Base-by-base conservation (phyloP, 2,329 filamentous ascomycete genomes). In the Fusarium sp. region DNA sequence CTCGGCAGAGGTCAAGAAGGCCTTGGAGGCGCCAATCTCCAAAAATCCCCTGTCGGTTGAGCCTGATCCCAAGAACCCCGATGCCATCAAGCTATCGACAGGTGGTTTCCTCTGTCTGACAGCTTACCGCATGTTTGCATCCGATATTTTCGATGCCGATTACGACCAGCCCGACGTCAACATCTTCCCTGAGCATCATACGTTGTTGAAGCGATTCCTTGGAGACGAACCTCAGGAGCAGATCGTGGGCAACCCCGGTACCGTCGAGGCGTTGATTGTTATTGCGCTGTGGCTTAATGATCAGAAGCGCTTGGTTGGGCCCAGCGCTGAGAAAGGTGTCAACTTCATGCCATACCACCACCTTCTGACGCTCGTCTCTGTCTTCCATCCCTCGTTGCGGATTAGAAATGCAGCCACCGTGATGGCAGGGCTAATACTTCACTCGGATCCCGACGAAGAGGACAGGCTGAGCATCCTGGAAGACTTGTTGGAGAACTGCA, bases 401-500 rank as follows among this genome's bases (percentile, higher is more conserved):
- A 87, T 89, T 25, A 86, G 89, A 66, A 90, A 90, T 72, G 87
- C 88, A 0, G 86, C 88, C 4, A 89, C 86, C 3, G 80, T 82
- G 4, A 84, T 90, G 14, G 89, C 89, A 4, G 89, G 89, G 9
- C 78, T 81, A 2, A 82, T 90, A 15, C 84, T 91, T 38, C 90
- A 92, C 75, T 84, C 88, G 3, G 87, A 92, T 70, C 90, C 90
- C 0, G 86, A 90, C 30, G 89, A 90, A 68, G 85, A 87, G 4
- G 86, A 89, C 76, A 86, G 90, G 6, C 82, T 93, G 17, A 85
- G 86, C 32, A 92, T 93, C 71, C 85, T 93, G 10, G 88, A 90
- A 62, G 91, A 93, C 76, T 85, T 92, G 14, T 82, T 93, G 14
- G 90, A 92, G 80, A 90, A 92, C 79, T 92, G 90, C 84, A 87